Evolutionary conservation across 352 stramenopile genomes (phyloP).

Genomic region (Globisporangium middletonii): DNA sequence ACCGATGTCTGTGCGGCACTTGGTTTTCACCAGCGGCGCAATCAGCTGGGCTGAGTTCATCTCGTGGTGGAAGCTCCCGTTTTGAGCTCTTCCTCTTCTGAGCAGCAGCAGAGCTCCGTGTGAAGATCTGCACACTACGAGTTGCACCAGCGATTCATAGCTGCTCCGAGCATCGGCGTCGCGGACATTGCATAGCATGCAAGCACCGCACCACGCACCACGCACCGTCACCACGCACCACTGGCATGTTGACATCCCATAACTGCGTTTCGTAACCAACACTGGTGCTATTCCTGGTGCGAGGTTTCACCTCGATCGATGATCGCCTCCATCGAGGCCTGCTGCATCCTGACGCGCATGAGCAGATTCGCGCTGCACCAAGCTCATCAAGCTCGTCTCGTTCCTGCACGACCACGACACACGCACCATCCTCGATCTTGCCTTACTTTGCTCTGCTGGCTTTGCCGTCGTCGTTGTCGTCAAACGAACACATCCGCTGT

Average conservation of each 20-base stretch:
- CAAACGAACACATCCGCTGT: background rate
- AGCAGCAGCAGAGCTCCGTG: too few species aligned
- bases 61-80: slow-evolving; percentile 70
- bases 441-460: background rate
- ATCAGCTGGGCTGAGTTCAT: slow-evolving; percentile 78
- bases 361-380: slow-evolving; percentile 7
- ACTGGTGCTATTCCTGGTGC: background rate
- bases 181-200: too few species aligned
- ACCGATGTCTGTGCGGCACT: background rate
- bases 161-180: too few species aligned
- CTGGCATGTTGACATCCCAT: slow-evolving; percentile 4
- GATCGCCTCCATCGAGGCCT: too few species aligned
- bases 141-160: too few species aligned
- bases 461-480: background rate
- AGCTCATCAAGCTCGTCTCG: background rate
- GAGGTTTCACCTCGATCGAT: too few species aligned
- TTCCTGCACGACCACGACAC: background rate
- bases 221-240: too few species aligned
- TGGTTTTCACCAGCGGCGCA: slow-evolving; percentile 25
- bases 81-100: slow-evolving; percentile 16
- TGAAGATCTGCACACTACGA: too few species aligned
- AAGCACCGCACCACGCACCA: too few species aligned
- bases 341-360: slow-evolving; percentile 7
- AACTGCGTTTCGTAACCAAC: slow-evolving; percentile 22
- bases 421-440: background rate